These are phyloP conservation scores for Aspergillus ellipticus DNA, from an alignment of 495 filamentous ascomycete species.

Conservation along the genomic window DNA sequence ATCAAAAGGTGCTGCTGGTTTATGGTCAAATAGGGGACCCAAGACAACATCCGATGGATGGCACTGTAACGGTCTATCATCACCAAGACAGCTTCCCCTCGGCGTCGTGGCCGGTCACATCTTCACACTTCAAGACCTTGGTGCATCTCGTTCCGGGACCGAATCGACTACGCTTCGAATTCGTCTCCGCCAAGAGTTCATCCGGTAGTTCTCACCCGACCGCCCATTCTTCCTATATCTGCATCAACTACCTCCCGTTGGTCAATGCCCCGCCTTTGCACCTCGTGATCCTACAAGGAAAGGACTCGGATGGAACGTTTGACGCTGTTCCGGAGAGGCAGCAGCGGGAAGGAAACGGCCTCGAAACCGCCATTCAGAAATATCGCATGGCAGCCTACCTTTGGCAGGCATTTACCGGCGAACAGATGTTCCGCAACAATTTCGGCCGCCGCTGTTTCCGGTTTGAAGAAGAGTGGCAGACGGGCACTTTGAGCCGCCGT, in stretches of 20 bases:
- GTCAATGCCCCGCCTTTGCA: slow-evolving; percentile 74
- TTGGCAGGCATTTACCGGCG: slow-evolving; percentile 93
- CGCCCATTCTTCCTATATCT: slow-evolving; percentile 73
- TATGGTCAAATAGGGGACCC: slow-evolving; percentile 77
- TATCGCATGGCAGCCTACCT: slow-evolving; percentile 89
- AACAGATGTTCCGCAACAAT: slow-evolving; percentile 87
- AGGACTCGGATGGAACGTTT: slow-evolving; percentile 82
- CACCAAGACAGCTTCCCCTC: slow-evolving; percentile 81
- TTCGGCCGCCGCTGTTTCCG: slow-evolving; percentile 80
- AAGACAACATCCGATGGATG: slow-evolving; percentile 66
- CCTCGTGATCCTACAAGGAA: slow-evolving; percentile 76
- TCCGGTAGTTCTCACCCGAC: slow-evolving; percentile 64
- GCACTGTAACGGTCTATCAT: slow-evolving; percentile 72
- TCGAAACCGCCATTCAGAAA: slow-evolving; percentile 78
- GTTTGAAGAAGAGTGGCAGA: slow-evolving; percentile 91
- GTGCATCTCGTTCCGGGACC: slow-evolving; percentile 83
- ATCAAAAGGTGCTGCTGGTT: slow-evolving; percentile 83
- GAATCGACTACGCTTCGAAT: slow-evolving; percentile 83
- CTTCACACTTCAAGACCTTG: slow-evolving; percentile 85
- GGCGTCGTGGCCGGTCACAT: slow-evolving; percentile 76
- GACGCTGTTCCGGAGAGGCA: slow-evolving; percentile 73
- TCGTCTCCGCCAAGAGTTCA: slow-evolving; percentile 73
- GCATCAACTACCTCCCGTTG: slow-evolving; percentile 78
- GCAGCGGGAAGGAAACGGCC: slow-evolving; percentile 72
- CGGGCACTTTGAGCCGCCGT: slow-evolving; percentile 66